Conservation (phyloP, 257 asterid genomes). For the Capsicum rhomboideum region DNA sequence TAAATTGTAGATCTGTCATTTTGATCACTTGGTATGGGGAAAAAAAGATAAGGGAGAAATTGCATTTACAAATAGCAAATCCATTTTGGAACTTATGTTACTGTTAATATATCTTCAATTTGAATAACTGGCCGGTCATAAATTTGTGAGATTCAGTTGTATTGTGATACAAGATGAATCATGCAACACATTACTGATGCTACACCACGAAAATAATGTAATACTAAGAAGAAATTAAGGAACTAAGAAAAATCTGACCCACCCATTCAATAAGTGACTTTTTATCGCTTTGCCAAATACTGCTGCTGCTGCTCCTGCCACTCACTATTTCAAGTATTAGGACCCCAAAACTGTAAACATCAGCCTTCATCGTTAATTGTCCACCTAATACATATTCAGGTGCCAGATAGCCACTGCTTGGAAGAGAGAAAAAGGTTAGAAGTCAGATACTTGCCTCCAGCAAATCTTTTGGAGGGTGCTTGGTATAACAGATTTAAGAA, state of each 20-base stretch:
- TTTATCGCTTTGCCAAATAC: constrained; percentile 43
- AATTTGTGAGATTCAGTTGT: not conserved
- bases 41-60: not conserved
- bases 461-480: not conserved
- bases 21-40: not conserved
- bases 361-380: constrained; percentile 84
- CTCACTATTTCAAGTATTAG: constrained; percentile 70
- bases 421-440: constrained; percentile 11
- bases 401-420: constrained; percentile 88
- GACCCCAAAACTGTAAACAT: constrained; percentile 83
- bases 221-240: not conserved
- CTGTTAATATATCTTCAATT: no score
- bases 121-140: no score
- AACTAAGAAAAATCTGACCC: constrained; percentile 18
- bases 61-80: not conserved
- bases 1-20: not conserved
- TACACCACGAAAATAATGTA: not conserved
- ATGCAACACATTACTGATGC: not conserved
- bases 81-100: no score
- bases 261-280: constrained; percentile 81
- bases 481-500: not conserved
- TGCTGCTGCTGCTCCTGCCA: constrained; percentile 58
- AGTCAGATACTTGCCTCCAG: not conserved
- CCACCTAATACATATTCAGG: constrained; percentile 96
- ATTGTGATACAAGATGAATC: not conserved